These are phyloP conservation scores for Apiospora kogelbergensis DNA, from an alignment of 2,329 filamentous ascomycete species.

Conservation along the genomic window DNA sequence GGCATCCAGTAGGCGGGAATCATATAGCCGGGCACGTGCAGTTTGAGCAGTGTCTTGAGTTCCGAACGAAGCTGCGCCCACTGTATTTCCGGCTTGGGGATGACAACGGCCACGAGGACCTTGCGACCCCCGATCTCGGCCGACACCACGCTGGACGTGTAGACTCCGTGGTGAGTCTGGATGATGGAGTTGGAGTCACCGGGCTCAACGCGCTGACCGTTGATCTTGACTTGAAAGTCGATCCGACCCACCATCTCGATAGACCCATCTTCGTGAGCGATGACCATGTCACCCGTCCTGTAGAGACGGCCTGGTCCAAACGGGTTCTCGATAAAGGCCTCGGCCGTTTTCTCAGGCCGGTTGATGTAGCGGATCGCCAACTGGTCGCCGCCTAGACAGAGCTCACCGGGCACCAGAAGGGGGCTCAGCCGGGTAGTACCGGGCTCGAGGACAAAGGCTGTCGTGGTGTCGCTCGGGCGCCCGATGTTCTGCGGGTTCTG, in stretches of 20 bases:
- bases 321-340: conserved; percentile 12
- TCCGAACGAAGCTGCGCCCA: conserved; percentile 10
- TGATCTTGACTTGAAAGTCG: conserved; percentile 48
- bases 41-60: background rate
- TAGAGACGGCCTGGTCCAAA: conserved; percentile 25
- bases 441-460: conserved; percentile 11
- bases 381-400: conserved; percentile 15
- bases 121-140: conserved; percentile 6
- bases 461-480: conserved; percentile 12
- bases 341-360: conserved; percentile 11
- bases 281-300: conserved; percentile 33
- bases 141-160: conserved; percentile 11
- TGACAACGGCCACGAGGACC: conserved; percentile 12
- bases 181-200: conserved; percentile 38
- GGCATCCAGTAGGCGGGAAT: conserved; percentile 25
- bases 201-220: conserved; percentile 46
- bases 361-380: conserved; percentile 13
- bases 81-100: conserved; percentile 5
- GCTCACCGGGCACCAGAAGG: conserved; percentile 12
- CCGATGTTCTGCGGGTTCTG: conserved; percentile 14
- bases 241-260: conserved; percentile 40
- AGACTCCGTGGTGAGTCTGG: background rate
- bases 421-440: conserved; percentile 11
- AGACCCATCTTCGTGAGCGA: conserved; percentile 24
- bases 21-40: conserved; percentile 24